These are phyloP conservation scores for Knufia fluminis DNA, from an alignment of 2,329 filamentous ascomycete species.

Conservation along the genomic window DNA sequence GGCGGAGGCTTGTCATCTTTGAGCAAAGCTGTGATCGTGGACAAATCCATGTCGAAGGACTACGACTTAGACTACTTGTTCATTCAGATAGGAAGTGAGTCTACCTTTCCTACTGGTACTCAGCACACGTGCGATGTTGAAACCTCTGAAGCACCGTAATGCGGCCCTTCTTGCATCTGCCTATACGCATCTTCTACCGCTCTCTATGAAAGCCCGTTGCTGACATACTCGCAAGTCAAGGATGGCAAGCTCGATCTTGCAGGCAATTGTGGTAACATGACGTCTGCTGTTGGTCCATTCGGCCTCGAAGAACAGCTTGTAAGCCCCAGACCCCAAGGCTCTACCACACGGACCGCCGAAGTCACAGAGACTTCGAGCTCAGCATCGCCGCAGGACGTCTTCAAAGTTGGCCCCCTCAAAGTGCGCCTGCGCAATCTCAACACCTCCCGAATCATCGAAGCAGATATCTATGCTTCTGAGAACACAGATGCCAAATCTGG, in stretches of 20 bases:
- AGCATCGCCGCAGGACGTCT: too few species aligned
- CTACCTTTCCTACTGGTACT: too few species aligned
- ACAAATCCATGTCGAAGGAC: constrained; percentile 38
- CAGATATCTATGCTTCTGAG: constrained; percentile 45
- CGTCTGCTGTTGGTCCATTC: constrained; percentile 56
- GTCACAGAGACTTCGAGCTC: too few species aligned
- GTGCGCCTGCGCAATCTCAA: constrained; percentile 64
- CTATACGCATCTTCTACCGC: too few species aligned
- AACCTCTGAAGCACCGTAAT: background rate
- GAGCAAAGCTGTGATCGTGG: constrained; percentile 53
- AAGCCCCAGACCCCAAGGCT: too few species aligned
- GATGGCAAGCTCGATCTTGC: constrained; percentile 54
- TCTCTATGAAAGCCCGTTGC: background rate
- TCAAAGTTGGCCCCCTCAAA: constrained; percentile 25
- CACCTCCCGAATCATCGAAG: constrained; percentile 54
- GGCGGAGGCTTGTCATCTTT: constrained; percentile 60
- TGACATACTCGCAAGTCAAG: constrained; percentile 35
- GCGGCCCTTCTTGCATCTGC: background rate
- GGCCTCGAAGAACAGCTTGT: constrained; percentile 28
- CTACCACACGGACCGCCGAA: too few species aligned
- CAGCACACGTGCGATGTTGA: too few species aligned
- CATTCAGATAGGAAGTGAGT: constrained; percentile 48
- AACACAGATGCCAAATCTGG: constrained; percentile 36
- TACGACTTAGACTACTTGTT: constrained; percentile 64
- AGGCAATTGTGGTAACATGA: constrained; percentile 71